Conservation (phyloP, 2,329 filamentous ascomycete genomes). For the Talaromyces sp. region DNA sequence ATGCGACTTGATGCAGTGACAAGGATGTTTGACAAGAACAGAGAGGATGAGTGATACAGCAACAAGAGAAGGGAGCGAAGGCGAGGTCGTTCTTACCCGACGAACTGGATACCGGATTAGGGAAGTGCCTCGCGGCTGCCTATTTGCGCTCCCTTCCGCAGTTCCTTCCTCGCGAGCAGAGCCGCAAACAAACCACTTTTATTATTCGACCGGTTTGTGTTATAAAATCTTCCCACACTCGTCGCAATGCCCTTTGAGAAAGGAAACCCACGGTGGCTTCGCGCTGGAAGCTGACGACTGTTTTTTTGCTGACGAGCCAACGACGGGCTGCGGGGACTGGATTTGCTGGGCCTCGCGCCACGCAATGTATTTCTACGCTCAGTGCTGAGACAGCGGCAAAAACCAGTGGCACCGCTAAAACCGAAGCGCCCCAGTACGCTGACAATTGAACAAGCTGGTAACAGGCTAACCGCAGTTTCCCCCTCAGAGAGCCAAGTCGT, state of each 20-base stretch:
- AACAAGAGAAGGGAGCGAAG: background rate
- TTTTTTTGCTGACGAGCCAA: background rate
- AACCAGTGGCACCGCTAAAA: conserved; percentile 3
- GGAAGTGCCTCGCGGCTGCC: conserved; percentile 3
- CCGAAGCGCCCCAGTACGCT: background rate
- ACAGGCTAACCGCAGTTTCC: too few species aligned
- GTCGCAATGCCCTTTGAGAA: background rate
- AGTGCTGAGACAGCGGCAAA: background rate
- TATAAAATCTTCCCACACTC: background rate
- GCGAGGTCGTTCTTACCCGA: background rate
- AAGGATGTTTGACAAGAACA: background rate
- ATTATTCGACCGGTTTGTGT: background rate
- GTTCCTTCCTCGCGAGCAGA: background rate
- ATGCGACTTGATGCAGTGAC: background rate
- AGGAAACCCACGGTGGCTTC: background rate
- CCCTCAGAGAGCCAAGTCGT: background rate
- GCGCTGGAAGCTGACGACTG: conserved; percentile 11
- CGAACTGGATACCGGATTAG: background rate
- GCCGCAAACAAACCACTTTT: too few species aligned
- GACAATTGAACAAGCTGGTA: too few species aligned
- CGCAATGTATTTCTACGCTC: conserved; percentile 3
- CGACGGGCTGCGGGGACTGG: conserved; percentile 5
- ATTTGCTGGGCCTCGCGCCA: conserved; percentile 10
- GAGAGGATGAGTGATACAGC: background rate
- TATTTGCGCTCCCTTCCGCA: background rate